A percentile compares a stretch with the other conserved stretches of the same genome.
These are phyloP conservation scores for Plasmodium malariae DNA, from an alignment of 169 alveolate genomes.

Conservation along the genomic window DNA sequence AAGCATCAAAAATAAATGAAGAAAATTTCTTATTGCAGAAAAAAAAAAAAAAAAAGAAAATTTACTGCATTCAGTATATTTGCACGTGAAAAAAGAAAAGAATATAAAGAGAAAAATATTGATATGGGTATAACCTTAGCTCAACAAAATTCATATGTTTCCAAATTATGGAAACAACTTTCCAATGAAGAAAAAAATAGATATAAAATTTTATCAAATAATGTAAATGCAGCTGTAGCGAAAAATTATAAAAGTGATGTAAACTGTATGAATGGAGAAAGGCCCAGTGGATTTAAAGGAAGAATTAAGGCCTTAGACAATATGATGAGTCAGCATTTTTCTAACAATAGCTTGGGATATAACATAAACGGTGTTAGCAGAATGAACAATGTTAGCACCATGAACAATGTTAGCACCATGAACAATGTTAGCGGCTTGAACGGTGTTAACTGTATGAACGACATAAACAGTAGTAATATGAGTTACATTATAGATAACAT, in stretches of 20 bases:
- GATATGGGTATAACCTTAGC: slow-evolving; percentile 70
- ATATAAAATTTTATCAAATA: slow-evolving; percentile 53
- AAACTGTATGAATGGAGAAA: slow-evolving; percentile 33
- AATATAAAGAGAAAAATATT: slow-evolving; percentile 60
- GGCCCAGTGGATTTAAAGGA: slow-evolving; percentile 36
- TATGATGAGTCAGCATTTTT: slow-evolving; percentile 40
- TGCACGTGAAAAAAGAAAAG: slow-evolving; percentile 72
- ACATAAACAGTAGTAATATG: not conserved
- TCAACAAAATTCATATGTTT: slow-evolving; percentile 69
- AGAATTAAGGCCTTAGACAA: slow-evolving; percentile 64
- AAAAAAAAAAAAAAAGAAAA: slow-evolving; percentile 72
- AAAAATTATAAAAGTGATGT: slow-evolving; percentile 19
- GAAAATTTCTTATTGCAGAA: slow-evolving; percentile 53
- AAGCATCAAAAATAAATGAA: slow-evolving; percentile 74
- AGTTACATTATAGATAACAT: not conserved
- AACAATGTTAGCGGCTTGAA: not conserved
- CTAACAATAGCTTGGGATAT: slow-evolving; percentile 13
- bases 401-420: not conserved
- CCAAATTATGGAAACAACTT: slow-evolving; percentile 72
- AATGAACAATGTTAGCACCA: not conserved
- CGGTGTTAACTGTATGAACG: not conserved
- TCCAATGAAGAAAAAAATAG: slow-evolving; percentile 62
- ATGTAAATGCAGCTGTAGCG: slow-evolving; percentile 42
- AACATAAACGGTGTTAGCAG: not conserved
- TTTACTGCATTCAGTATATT: slow-evolving; percentile 73